Conservation (phyloP, 2,329 filamentous ascomycete species). For the Fusarium odoratissimum region DNA sequence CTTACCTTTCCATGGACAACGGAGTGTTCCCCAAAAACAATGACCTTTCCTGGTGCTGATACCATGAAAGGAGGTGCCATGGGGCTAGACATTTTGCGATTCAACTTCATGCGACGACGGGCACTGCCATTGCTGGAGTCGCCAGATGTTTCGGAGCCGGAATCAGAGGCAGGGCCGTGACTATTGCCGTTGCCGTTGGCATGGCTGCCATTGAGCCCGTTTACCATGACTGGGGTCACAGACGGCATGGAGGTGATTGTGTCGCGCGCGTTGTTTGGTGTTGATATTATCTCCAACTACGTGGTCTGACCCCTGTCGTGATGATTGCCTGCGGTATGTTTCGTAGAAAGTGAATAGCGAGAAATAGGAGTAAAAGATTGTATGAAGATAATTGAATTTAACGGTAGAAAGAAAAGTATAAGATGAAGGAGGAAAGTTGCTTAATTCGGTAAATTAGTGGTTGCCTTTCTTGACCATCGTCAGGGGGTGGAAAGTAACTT, state of each 20-base stretch:
- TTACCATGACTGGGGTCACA: constrained; percentile 36
- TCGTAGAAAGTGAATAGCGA: not conserved
- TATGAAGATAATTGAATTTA: constrained; percentile 13
- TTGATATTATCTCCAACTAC: constrained; percentile 20
- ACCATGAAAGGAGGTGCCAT: constrained; percentile 96
- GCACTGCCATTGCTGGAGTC: constrained; percentile 50
- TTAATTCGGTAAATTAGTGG: constrained; percentile 34
- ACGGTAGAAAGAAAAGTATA: constrained; percentile 3
- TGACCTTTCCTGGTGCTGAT: constrained; percentile 96
- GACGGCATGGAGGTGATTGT: constrained; percentile 37
- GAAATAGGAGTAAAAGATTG: not conserved
- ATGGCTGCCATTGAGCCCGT: constrained; percentile 40
- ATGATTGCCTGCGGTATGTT: constrained; percentile 13
- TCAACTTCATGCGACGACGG: constrained; percentile 53
- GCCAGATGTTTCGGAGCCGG: constrained; percentile 42
- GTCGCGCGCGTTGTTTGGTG: constrained; percentile 26
- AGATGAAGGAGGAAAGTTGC: constrained; percentile 21
- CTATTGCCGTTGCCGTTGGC: constrained; percentile 15
- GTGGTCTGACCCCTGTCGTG: constrained; percentile 13
- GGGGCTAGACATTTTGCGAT: constrained; percentile 70
- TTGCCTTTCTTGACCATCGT: constrained; percentile 29
- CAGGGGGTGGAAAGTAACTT: constrained; percentile 37
- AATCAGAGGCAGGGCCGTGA: constrained; percentile 39
- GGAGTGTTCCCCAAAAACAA: constrained; percentile 96
- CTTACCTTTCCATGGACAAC: constrained; percentile 94